phyloP scores from a whole-genome alignment of 371 early-diverging fungal species.

The Mortierella sp. region DNA sequence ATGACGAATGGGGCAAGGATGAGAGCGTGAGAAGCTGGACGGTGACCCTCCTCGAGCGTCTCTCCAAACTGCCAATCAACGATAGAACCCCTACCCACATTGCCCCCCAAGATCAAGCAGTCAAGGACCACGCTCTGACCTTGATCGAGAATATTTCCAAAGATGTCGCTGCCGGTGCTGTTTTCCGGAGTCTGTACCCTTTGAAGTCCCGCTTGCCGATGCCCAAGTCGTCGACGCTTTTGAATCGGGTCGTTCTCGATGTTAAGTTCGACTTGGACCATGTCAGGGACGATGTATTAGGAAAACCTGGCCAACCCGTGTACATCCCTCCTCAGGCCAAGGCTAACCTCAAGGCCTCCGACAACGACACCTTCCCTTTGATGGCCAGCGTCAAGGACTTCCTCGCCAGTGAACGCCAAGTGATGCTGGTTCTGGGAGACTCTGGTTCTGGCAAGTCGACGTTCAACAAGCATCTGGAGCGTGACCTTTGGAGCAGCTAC shows the following conservation, averaged over 20 bases:
- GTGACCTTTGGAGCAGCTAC: conserved; percentile 10
- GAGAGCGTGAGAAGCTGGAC: conserved; percentile 3
- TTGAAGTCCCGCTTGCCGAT: conserved; percentile 1
- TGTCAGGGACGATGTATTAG: background rate
- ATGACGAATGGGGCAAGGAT: background rate
- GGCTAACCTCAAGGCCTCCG: conserved; percentile 2
- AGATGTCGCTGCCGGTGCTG: background rate
- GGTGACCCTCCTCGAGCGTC: background rate
- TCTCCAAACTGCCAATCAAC: background rate
- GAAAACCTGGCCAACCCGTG: background rate
- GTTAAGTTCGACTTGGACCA: background rate
- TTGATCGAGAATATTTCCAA: background rate
- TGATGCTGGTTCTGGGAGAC: conserved; percentile 24
- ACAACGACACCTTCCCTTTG: background rate
- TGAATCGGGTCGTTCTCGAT: background rate
- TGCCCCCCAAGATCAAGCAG: background rate
- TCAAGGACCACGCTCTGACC: background rate
- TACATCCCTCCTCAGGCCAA: conserved; percentile 14
- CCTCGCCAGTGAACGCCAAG: conserved; percentile 6
- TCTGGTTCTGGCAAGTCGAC: conserved; percentile 28
- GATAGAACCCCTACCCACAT: background rate
- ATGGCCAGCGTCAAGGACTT: background rate
- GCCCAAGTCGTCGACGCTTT: background rate
- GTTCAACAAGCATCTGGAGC: conserved; percentile 16
- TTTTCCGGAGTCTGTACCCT: background rate